phyloP scores from a whole-genome alignment of 2,329 filamentous ascomycete species.

The Lasiodiplodia hormozganensis region DNA sequence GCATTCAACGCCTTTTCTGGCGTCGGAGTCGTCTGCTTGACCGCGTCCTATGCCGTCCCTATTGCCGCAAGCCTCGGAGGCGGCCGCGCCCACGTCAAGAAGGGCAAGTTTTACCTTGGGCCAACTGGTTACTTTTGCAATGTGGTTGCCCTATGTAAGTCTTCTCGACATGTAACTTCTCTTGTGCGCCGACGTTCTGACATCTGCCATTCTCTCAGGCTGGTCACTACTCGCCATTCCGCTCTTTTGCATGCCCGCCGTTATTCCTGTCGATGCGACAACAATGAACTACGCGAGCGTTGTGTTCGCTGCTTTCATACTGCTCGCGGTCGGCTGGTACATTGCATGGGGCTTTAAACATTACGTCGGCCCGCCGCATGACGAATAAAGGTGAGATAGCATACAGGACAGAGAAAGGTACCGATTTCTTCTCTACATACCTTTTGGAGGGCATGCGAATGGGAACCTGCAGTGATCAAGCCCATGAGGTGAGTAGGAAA shows the following conservation, averaged over 20 bases:
- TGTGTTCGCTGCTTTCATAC: slow-evolving; percentile 72
- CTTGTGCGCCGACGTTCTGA: slow-evolving; percentile 6
- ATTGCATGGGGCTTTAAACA: slow-evolving; percentile 72
- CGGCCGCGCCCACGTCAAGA: slow-evolving; percentile 65
- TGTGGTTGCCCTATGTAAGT: slow-evolving; percentile 59
- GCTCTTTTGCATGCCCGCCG: slow-evolving; percentile 75
- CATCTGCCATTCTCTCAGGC: slow-evolving; percentile 31
- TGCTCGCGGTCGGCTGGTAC: slow-evolving; percentile 71
- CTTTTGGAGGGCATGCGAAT: no score
- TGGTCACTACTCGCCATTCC: slow-evolving; percentile 74
- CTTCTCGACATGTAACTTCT: not conserved
- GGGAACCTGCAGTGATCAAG: no score
- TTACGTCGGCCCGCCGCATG: slow-evolving; percentile 63
- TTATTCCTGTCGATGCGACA: slow-evolving; percentile 63
- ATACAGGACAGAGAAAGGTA: not conserved
- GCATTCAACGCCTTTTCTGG: slow-evolving; percentile 78
- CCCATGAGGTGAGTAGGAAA: no score
- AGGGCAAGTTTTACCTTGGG: slow-evolving; percentile 68
- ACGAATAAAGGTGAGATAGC: not conserved
- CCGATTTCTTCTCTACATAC: no score
- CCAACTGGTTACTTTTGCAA: slow-evolving; percentile 68
- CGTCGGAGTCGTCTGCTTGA: slow-evolving; percentile 73
- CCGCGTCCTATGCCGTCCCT: slow-evolving; percentile 71
- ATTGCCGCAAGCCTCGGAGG: slow-evolving; percentile 69
- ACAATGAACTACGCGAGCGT: slow-evolving; percentile 77